Percentiles rank a stretch among this genome's conserved stretches.
These are phyloP conservation scores for Malassezia slooffiae DNA, from an alignment of 1,284 basidiomycete genomes.

Conservation along the genomic window DNA sequence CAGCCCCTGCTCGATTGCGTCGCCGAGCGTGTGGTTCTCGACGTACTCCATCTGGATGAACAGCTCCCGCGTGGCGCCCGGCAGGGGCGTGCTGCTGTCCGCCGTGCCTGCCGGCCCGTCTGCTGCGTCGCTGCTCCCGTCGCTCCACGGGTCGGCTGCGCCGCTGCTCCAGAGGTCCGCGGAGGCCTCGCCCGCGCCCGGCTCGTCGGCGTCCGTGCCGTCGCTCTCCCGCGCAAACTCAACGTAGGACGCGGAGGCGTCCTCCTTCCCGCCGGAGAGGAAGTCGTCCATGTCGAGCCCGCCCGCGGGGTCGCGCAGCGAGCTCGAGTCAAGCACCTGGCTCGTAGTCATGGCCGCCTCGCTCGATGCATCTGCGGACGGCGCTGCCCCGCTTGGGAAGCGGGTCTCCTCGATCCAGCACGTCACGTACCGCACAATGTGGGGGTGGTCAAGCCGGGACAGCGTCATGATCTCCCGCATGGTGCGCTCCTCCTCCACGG, in stretches of 20 bases:
- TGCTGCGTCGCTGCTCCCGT: slow-evolving; percentile 10
- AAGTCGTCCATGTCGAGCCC: slow-evolving; percentile 30
- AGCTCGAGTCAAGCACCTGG: slow-evolving; percentile 14
- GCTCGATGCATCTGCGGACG: not conserved
- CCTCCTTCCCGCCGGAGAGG: slow-evolving; percentile 13
- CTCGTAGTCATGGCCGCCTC: slow-evolving; percentile 12
- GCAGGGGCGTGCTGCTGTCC: not conserved
- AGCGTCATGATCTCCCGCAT: slow-evolving; percentile 83
- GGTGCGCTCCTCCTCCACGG: slow-evolving; percentile 72
- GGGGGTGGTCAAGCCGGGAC: slow-evolving; percentile 72
- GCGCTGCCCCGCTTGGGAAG: slow-evolving; percentile 10
- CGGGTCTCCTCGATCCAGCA: slow-evolving; percentile 43
- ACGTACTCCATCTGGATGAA: slow-evolving; percentile 73
- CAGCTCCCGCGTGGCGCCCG: slow-evolving; percentile 52
- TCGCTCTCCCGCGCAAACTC: too few species aligned
- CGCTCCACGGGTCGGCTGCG: slow-evolving; percentile 17
- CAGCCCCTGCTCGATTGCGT: slow-evolving; percentile 41
- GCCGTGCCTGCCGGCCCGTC: not conserved
- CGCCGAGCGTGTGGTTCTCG: slow-evolving; percentile 41
- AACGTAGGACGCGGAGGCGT: too few species aligned
- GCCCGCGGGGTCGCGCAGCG: not conserved
- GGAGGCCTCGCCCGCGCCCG: slow-evolving; percentile 9
- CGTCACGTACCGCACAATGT: slow-evolving; percentile 68
- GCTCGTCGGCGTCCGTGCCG: slow-evolving; percentile 7
- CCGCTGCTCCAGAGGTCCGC: slow-evolving; percentile 15